These are phyloP conservation scores for Thielaviopsis cerberus DNA, from an alignment of 2,329 filamentous ascomycete genomes.

Conservation along the genomic window DNA sequence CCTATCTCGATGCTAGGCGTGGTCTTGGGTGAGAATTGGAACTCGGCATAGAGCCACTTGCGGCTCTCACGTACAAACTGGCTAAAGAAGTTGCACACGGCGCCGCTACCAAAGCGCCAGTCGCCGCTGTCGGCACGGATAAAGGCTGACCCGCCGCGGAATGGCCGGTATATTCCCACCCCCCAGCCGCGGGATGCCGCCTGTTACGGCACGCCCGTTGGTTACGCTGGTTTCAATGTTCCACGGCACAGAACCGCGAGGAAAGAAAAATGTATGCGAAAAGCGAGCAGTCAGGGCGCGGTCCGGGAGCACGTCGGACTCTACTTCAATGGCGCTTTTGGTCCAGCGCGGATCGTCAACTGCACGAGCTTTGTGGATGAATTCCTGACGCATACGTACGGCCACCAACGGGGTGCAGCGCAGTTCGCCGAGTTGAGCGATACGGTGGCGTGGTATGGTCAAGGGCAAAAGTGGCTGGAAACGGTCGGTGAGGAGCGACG, in stretches of 20 bases:
- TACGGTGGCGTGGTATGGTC: slow-evolving; percentile 19
- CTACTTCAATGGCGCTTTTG: slow-evolving; percentile 19
- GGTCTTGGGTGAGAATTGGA: slow-evolving; percentile 15
- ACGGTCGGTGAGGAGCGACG: slow-evolving; percentile 20
- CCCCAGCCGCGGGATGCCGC: slow-evolving; percentile 17
- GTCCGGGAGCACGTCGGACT: slow-evolving; percentile 23
- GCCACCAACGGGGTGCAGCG: slow-evolving; percentile 22
- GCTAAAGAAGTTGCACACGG: slow-evolving; percentile 19
- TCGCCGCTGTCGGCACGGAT: slow-evolving; percentile 25
- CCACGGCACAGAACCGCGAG: slow-evolving; percentile 17
- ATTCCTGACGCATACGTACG: slow-evolving; percentile 23
- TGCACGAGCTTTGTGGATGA: slow-evolving; percentile 14
- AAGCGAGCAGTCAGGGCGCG: slow-evolving; percentile 21
- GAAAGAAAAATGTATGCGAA: slow-evolving; percentile 18
- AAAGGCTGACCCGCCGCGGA: slow-evolving; percentile 21
- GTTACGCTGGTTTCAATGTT: slow-evolving; percentile 21
- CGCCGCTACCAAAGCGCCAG: slow-evolving; percentile 18
- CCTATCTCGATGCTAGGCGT: slow-evolving; percentile 25
- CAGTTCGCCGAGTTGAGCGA: slow-evolving; percentile 22
- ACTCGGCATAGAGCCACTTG: slow-evolving; percentile 17
- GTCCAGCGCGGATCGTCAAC: slow-evolving; percentile 9
- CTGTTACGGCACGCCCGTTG: slow-evolving; percentile 13
- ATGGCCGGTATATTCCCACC: slow-evolving; percentile 19
- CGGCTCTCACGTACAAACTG: slow-evolving; percentile 19
- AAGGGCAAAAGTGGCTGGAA: slow-evolving; percentile 23